A percentile compares a stretch with the other conserved stretches of the same genome.
Evolutionary conservation across 2,329 filamentous ascomycete genomes (phyloP).

Genomic region (Alternaria panax): DNA sequence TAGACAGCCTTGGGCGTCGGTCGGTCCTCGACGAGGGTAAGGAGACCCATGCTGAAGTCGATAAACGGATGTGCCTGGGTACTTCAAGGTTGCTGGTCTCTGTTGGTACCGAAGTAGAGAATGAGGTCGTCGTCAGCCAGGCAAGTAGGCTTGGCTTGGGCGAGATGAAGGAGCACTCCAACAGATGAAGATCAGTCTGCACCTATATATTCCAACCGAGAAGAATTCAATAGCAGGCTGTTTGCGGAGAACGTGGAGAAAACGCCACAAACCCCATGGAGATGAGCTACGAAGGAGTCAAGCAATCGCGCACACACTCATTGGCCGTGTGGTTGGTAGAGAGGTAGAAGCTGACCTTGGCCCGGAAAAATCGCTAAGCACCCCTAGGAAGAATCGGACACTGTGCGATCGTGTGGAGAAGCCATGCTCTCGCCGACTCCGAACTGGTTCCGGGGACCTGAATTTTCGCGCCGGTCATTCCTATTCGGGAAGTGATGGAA

Average conservation of each 20-base stretch:
- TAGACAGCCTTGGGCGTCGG: constrained; percentile 66
- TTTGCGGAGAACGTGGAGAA: constrained; percentile 27
- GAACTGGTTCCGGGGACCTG: neutral
- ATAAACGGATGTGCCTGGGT: neutral
- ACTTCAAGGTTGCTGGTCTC: neutral
- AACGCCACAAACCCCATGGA: constrained; percentile 32
- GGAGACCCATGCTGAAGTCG: constrained; percentile 41
- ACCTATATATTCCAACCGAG: constrained; percentile 18
- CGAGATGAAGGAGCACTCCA: constrained; percentile 1
- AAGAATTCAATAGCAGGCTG: constrained; percentile 7
- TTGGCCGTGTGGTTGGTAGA: constrained; percentile 4
- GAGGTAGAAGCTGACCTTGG: constrained; percentile 8
- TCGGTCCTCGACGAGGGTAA: constrained; percentile 50
- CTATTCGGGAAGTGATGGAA: constrained; percentile 10
- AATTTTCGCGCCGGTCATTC: constrained; percentile 5
- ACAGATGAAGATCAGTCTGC: constrained; percentile 9
- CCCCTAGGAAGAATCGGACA: neutral
- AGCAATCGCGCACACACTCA: neutral
- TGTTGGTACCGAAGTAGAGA: constrained; percentile 1
- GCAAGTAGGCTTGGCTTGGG: constrained; percentile 1
- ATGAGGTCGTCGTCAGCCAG: constrained; percentile 4
- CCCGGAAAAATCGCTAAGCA: constrained; percentile 16
- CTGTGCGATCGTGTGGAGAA: constrained; percentile 8
- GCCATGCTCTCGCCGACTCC: constrained; percentile 1
- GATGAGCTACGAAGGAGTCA: constrained; percentile 5